Evolutionary conservation across 306 rosid species (phyloP), one percentile per base, ranked within the genome.

Genomic region (Echinosophora koreensis): DNA sequence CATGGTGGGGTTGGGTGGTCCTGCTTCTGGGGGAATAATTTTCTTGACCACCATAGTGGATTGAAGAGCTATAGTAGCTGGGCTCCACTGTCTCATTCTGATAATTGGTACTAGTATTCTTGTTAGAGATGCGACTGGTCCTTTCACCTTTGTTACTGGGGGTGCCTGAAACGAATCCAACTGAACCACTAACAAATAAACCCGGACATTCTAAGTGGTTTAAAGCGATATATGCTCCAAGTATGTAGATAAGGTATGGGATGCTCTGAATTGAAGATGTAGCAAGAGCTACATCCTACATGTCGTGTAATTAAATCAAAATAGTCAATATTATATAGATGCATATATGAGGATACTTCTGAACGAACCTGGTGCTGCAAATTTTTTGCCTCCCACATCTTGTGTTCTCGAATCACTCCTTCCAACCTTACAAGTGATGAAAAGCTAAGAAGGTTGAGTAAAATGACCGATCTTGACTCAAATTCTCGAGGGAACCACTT

Each of bases 41-140:
- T 82, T 91, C 97, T 87, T 88, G 98, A 82, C 96, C 97, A 58
- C 97, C 97, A 82, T 93, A 93, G 76, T 86, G 78, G 84, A 93
- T 91, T 34, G 97, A 93, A 63, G 97, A 91, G 82, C 90, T 90
- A 59, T 77, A 88, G 82, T 80, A 84, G 82, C 87, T 83, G 2
- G 92, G 93, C 46, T 87, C 94, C 83, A 58, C 79, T 17, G 69
- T 54, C 84, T 85, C 89, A 72, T 83, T 87, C 83, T 82, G 86
- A 86, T 87, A 83, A 71, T 76, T 82, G 73, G 74, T 73, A 47
- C 80, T 60, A 5, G 3, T 66, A 66, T 80, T 83, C 71, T 83
- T 84, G 76, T 83, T 84, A 58, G 39, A 66, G 69, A 77, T 66
- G 76, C 87, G 76, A 61, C 65, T 65, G 22, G 61, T 77, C 34